These are phyloP conservation scores for Monosporozyma yasuniensis DNA, from an alignment of 805 yeast species.

Conservation along the genomic window DNA sequence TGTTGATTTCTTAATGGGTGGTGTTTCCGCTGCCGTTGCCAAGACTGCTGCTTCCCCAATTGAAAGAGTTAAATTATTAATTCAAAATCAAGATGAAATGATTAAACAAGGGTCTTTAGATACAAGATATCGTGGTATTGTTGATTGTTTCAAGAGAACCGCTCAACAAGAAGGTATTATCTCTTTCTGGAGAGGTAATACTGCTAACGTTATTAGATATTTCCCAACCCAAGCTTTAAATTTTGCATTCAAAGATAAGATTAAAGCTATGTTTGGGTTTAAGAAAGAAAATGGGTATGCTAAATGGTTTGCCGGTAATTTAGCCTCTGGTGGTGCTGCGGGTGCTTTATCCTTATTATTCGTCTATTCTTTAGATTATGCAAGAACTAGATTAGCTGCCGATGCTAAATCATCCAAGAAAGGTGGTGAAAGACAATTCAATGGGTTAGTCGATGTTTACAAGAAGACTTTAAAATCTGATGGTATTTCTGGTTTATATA, in stretches of 20 bases:
- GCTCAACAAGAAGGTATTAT: slow-evolving; percentile 86
- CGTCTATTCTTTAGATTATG: slow-evolving; percentile 93
- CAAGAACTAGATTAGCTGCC: slow-evolving; percentile 96
- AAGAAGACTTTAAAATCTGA: slow-evolving; percentile 90
- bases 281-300: slow-evolving; percentile 89
- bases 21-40: slow-evolving; percentile 95
- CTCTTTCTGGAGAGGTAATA: slow-evolving; percentile 99
- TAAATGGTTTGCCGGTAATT: slow-evolving; percentile 90
- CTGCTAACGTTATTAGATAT: slow-evolving; percentile 97
- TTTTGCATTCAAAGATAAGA: slow-evolving; percentile 97
- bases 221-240: slow-evolving; percentile 99
- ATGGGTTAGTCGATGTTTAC: slow-evolving; percentile 94
- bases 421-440: slow-evolving; percentile 72
- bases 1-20: slow-evolving; percentile 82
- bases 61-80: slow-evolving; percentile 92
- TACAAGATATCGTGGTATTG: slow-evolving; percentile 79
- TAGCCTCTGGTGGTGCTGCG: slow-evolving; percentile 95
- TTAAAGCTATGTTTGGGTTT: slow-evolving; percentile 93
- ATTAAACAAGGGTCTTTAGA: slow-evolving; percentile 93
- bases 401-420: slow-evolving; percentile 59
- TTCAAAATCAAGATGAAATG: slow-evolving; percentile 98
- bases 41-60: slow-evolving; percentile 98
- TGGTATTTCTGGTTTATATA: slow-evolving; percentile 97
- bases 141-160: slow-evolving; percentile 91
- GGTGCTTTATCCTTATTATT: slow-evolving; percentile 91